Percentiles rank a stretch among this genome's conserved stretches.
These are phyloP conservation scores for Salix viminalis DNA, from an alignment of 345 rosid species.

Conservation along the genomic window DNA sequence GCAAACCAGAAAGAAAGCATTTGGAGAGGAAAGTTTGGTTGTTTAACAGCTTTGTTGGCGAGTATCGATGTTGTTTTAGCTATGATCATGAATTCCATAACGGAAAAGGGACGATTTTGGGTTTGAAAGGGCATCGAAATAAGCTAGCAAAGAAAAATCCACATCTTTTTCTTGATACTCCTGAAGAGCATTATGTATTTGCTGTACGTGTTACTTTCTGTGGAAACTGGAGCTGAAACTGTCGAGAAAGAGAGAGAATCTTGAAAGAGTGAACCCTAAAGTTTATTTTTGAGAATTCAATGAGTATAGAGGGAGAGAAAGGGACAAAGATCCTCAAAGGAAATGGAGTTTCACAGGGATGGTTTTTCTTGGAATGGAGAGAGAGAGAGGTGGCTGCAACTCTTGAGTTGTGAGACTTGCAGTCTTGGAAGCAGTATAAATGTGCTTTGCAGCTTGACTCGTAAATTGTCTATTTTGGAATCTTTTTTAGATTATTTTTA, in stretches of 20 bases:
- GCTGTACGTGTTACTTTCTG: constrained; percentile 5
- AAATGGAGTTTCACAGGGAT: not conserved
- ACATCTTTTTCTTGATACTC: constrained; percentile 18
- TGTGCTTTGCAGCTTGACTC: too few species aligned
- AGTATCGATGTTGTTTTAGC: constrained; percentile 1
- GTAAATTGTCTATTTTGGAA: too few species aligned
- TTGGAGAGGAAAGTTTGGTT: constrained; percentile 51
- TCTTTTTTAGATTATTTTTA: too few species aligned
- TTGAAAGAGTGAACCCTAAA: not conserved
- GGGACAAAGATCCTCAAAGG: not conserved
- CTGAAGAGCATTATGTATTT: constrained; percentile 17
- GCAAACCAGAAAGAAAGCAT: constrained; percentile 73
- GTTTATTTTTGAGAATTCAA: not conserved
- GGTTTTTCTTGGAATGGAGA: not conserved
- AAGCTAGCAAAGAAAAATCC: constrained; percentile 13
- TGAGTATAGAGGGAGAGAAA: not conserved
- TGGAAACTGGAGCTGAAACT: constrained; percentile 1
- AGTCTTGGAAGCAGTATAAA: too few species aligned
- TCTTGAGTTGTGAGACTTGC: too few species aligned
- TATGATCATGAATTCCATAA: constrained; percentile 20
- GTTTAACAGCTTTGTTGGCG: constrained; percentile 29
- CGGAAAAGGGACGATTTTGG: constrained; percentile 7
- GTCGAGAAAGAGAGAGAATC: not conserved
- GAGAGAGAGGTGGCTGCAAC: not conserved
- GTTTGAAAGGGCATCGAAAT: constrained; percentile 4